These are phyloP conservation scores for Zangia roseola DNA, from an alignment of 768 basidiomycete genomes.

Conservation along the genomic window DNA sequence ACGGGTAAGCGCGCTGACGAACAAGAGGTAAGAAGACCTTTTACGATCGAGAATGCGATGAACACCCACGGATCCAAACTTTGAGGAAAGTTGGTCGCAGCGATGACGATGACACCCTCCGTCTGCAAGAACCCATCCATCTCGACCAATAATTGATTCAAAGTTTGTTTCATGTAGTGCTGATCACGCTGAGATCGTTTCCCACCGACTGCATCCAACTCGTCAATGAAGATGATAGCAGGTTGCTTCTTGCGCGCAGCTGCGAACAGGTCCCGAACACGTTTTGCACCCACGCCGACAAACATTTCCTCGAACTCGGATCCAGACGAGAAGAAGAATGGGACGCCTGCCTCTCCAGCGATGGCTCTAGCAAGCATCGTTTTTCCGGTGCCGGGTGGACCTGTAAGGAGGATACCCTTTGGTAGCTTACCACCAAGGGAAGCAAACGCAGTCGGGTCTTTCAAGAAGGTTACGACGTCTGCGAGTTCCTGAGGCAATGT, in stretches of 20 bases:
- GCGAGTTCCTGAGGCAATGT: slow-evolving; percentile 66
- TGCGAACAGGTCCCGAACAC: slow-evolving; percentile 92
- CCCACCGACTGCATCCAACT: slow-evolving; percentile 90
- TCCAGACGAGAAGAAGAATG: slow-evolving; percentile 95
- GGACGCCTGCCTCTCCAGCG: slow-evolving; percentile 96
- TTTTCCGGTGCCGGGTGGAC: slow-evolving; percentile 86
- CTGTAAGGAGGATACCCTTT: slow-evolving; percentile 90
- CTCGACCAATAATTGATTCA: slow-evolving; percentile 96
- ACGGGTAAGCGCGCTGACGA: slow-evolving; percentile 80
- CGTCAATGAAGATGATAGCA: slow-evolving; percentile 98
- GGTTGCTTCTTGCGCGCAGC: slow-evolving; percentile 93
- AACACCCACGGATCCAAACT: slow-evolving; percentile 78
- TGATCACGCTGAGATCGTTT: slow-evolving; percentile 83
- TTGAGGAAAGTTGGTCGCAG: slow-evolving; percentile 97
- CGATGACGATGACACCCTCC: slow-evolving; percentile 94
- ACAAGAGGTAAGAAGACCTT: slow-evolving; percentile 11
- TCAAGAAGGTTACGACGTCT: slow-evolving; percentile 94
- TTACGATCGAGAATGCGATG: slow-evolving; percentile 1
- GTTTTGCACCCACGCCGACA: slow-evolving; percentile 92
- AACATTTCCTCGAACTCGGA: slow-evolving; percentile 99
- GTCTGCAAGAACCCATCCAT: slow-evolving; percentile 95
- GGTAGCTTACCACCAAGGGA: slow-evolving; percentile 91
- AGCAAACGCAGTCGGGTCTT: slow-evolving; percentile 88
- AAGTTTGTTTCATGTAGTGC: slow-evolving; percentile 89
- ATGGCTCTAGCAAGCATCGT: slow-evolving; percentile 91